phyloP scores from a whole-genome alignment of 2,329 filamentous ascomycete genomes.

The Amphichorda felina region DNA sequence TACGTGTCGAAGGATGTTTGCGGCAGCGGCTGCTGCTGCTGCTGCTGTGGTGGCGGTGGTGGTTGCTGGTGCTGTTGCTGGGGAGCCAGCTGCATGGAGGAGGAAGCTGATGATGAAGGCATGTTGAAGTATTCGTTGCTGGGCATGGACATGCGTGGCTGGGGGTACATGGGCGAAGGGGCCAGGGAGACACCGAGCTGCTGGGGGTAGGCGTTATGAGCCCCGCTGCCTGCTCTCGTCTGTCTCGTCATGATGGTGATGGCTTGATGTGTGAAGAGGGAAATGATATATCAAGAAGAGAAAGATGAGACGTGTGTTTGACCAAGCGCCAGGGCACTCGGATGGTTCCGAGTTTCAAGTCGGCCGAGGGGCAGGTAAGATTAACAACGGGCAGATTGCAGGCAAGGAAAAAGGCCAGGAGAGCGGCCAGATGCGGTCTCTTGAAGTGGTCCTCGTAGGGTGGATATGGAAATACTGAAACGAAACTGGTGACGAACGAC shows the following conservation, averaged over 20 bases:
- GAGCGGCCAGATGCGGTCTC: conserved; percentile 1
- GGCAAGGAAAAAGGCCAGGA: neutral
- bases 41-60: conserved; percentile 12
- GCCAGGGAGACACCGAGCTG: conserved; percentile 27
- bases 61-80: conserved; percentile 13
- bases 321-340: conserved; percentile 1
- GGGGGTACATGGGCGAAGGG: conserved; percentile 28
- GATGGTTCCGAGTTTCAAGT: neutral
- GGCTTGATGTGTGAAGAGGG: neutral
- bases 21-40: conserved; percentile 9
- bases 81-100: conserved; percentile 16
- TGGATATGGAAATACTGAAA: neutral
- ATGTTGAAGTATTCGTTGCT: conserved; percentile 25
- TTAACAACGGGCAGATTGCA: neutral
- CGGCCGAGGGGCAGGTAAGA: neutral
- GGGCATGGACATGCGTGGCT: conserved; percentile 26
- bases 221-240: conserved; percentile 3
- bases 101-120: conserved; percentile 17
- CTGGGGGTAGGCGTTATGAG: conserved; percentile 7
- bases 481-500: conserved; percentile 5
- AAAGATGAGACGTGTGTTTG: conserved; percentile 1
- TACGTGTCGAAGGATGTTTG: conserved; percentile 26
- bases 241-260: conserved; percentile 3
- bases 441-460: neutral
- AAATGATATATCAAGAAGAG: neutral